A percentile compares a stretch with the other conserved stretches of the same genome.
Conservation (phyloP, 2,329 filamentous ascomycete genomes). For the Penicillium brasilianum region DNA sequence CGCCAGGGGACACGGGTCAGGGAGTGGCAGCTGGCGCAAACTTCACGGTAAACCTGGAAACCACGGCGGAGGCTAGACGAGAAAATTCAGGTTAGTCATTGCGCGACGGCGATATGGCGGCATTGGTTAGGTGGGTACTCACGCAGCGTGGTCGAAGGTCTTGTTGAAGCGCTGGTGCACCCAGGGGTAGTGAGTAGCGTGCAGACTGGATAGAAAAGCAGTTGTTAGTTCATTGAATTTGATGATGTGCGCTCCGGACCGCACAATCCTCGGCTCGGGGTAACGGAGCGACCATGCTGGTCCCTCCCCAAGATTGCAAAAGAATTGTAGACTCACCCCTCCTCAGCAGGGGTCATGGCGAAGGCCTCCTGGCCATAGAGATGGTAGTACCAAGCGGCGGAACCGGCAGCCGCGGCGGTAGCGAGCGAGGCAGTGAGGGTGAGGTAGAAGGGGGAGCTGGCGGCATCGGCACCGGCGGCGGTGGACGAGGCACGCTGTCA, state of each 20-base stretch:
- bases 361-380: slow-evolving; percentile 87
- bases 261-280: slow-evolving; percentile 35
- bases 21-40: slow-evolving; percentile 97
- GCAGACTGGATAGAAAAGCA: slow-evolving; percentile 67
- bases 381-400: slow-evolving; percentile 96
- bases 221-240: slow-evolving; percentile 31
- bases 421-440: slow-evolving; percentile 87
- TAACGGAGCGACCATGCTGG: slow-evolving; percentile 24
- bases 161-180: slow-evolving; percentile 89
- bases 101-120: slow-evolving; percentile 19
- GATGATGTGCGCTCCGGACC: slow-evolving; percentile 24
- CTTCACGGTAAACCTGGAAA: slow-evolving; percentile 99
- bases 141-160: slow-evolving; percentile 97
- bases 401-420: slow-evolving; percentile 83
- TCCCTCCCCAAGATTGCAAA: slow-evolving; percentile 20
- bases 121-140: slow-evolving; percentile 54
- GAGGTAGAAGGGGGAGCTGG: slow-evolving; percentile 77
- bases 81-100: slow-evolving; percentile 32
- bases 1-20: slow-evolving; percentile 94
- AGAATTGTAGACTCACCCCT: slow-evolving; percentile 76
- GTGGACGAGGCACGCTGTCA: slow-evolving; percentile 71
- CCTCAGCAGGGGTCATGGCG: slow-evolving; percentile 91
- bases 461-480: slow-evolving; percentile 69
- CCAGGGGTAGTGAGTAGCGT: slow-evolving; percentile 92
- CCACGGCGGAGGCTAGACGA: slow-evolving; percentile 83